A percentile compares a stretch with the other conserved stretches of the same genome.
Evolutionary conservation across 2,329 filamentous ascomycete genomes (phyloP).

Genomic region (Alternaria arbusti): DNA sequence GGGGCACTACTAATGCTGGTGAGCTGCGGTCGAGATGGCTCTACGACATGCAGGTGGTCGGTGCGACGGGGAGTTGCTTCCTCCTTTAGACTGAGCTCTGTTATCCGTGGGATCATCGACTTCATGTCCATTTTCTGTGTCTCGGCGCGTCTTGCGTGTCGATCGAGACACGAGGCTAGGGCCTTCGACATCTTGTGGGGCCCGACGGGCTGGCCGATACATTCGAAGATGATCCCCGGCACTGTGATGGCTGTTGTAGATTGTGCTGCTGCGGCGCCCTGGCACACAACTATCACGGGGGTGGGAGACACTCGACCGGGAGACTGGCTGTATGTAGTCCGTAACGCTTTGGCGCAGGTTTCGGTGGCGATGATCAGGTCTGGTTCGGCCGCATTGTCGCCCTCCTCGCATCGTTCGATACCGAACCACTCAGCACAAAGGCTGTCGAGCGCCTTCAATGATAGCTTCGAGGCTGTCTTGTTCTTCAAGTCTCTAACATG

Average conservation of each 20-base stretch:
- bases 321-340: constrained; percentile 32
- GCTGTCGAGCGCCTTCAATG: constrained; percentile 40
- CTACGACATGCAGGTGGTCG: constrained; percentile 10
- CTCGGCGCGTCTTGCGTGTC: constrained; percentile 31
- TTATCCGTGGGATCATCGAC: constrained; percentile 19
- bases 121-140: constrained; percentile 18
- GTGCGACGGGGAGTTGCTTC: constrained; percentile 24
- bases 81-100: constrained; percentile 38
- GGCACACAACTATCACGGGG: constrained; percentile 44
- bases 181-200: constrained; percentile 49
- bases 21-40: constrained; percentile 32
- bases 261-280: constrained; percentile 43
- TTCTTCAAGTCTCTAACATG: constrained; percentile 41
- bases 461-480: constrained; percentile 40
- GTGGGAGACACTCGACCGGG: constrained; percentile 23
- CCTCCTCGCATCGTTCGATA: constrained; percentile 33
- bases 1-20: constrained; percentile 40
- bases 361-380: constrained; percentile 45
- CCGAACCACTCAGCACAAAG: constrained; percentile 47
- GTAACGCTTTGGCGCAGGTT: constrained; percentile 35
- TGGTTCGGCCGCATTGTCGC: constrained; percentile 17
- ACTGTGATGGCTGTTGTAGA: constrained; percentile 45
- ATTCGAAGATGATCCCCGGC: constrained; percentile 44
- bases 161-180: constrained; percentile 41
- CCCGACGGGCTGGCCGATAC: constrained; percentile 45